Evolutionary conservation across 805 yeast species (phyloP).

Genomic region (Cyberlindnera mrakii): DNA sequence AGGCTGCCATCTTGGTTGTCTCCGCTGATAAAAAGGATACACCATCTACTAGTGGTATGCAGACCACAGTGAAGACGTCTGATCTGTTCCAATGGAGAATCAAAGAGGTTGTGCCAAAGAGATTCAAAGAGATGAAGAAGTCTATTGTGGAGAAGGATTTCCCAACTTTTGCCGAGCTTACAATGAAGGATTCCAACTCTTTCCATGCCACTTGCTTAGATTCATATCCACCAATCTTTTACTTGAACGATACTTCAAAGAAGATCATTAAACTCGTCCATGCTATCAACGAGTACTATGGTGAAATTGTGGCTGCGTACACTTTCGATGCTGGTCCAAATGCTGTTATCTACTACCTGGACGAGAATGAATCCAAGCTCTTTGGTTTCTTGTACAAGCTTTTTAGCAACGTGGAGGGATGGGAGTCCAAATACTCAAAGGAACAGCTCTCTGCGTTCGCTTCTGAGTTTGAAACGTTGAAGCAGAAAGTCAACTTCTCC

Average conservation of each 20-base stretch:
- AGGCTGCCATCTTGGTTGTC: slow-evolving; percentile 88
- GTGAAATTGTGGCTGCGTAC: slow-evolving; percentile 77
- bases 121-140: slow-evolving; percentile 77
- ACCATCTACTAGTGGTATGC: slow-evolving; percentile 96
- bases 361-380: slow-evolving; percentile 65
- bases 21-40: slow-evolving; percentile 93
- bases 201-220: slow-evolving; percentile 98
- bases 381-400: slow-evolving; percentile 62
- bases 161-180: slow-evolving; percentile 73
- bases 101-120: slow-evolving; percentile 73
- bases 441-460: slow-evolving; percentile 23
- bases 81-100: slow-evolving; percentile 80
- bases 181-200: slow-evolving; percentile 95
- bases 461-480: slow-evolving; percentile 23
- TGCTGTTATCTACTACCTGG: slow-evolving; percentile 88
- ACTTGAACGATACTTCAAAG: slow-evolving; percentile 86
- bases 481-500: slow-evolving; percentile 29
- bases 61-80: slow-evolving; percentile 83
- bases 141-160: slow-evolving; percentile 75
- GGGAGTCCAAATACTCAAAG: slow-evolving; percentile 43
- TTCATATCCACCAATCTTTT: slow-evolving; percentile 92
- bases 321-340: slow-evolving; percentile 99
- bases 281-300: slow-evolving; percentile 55
- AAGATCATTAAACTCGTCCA: slow-evolving; percentile 75
- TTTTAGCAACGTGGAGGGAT: slow-evolving; percentile 59